phyloP scores from a whole-genome alignment of 306 rosid genomes.

The Purshia tridentata region DNA sequence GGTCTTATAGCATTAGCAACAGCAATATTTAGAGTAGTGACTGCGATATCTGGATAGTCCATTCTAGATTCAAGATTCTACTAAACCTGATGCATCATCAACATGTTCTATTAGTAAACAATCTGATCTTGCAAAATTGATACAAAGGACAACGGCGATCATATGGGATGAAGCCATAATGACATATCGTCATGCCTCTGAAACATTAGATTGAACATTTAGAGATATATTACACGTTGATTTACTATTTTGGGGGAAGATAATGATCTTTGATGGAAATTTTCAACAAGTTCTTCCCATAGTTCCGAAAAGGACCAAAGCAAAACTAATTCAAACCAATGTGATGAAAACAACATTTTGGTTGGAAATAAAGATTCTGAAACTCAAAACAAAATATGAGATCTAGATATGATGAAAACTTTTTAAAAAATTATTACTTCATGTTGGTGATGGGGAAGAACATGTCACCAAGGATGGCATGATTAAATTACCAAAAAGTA shows the following conservation, averaged over 20 bases:
- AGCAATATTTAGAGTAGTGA: not conserved
- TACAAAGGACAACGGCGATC: not conserved
- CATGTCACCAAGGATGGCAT: not conserved
- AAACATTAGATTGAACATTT: no score
- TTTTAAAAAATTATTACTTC: no score
- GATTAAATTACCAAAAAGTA: not conserved
- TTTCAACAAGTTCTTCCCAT: not conserved
- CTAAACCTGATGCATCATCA: not conserved
- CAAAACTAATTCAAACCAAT: not conserved
- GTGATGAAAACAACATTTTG: not conserved
- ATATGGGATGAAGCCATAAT: not conserved
- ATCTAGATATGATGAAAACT: not conserved
- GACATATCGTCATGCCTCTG: no score
- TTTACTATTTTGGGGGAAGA: no score
- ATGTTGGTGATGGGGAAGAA: not conserved
- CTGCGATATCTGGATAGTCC: not conserved
- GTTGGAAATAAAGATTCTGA: not conserved
- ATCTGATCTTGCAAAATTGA: not conserved
- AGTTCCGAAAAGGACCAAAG: not conserved
- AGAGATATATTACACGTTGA: no score
- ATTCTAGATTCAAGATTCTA: constrained; percentile 7
- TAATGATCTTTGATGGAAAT: no score
- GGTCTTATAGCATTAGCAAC: not conserved
- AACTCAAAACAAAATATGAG: not conserved
- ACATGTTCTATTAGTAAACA: not conserved